Conservation (phyloP, 306 rosid species). For the Quercus agrifolia region DNA sequence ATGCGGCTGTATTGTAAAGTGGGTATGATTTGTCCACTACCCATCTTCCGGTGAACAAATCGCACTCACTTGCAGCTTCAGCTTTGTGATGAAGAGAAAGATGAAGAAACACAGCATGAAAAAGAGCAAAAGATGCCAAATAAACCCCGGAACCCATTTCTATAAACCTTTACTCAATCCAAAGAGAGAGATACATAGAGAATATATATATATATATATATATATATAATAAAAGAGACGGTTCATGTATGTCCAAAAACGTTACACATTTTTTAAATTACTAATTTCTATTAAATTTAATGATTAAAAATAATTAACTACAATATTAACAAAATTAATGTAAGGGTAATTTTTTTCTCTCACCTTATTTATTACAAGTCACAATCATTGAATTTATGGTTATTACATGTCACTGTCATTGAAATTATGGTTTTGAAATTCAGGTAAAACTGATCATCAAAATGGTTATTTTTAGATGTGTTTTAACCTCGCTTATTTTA, state of each 20-base stretch:
- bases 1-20: conserved; percentile 39
- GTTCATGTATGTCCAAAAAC: too few species aligned
- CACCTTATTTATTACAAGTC: too few species aligned
- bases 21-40: conserved; percentile 59
- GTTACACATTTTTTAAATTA: too few species aligned
- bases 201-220: not conserved
- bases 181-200: not conserved
- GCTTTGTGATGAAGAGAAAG: not conserved
- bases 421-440: too few species aligned
- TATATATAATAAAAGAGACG: not conserved
- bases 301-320: too few species aligned
- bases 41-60: conserved; percentile 74
- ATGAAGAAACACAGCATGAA: not conserved
- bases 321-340: too few species aligned
- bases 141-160: conserved; percentile 22
- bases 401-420: too few species aligned
- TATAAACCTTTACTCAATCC: not conserved
- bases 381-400: too few species aligned
- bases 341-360: too few species aligned
- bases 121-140: not conserved
- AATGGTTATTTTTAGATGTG: rapidly evolving
- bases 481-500: too few species aligned
- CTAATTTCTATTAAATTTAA: too few species aligned
- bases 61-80: conserved; percentile 26
- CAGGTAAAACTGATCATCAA: rapidly evolving